These are phyloP conservation scores for Ottelia alismoides DNA, from an alignment of 106 monocot species.

Conservation along the genomic window DNA sequence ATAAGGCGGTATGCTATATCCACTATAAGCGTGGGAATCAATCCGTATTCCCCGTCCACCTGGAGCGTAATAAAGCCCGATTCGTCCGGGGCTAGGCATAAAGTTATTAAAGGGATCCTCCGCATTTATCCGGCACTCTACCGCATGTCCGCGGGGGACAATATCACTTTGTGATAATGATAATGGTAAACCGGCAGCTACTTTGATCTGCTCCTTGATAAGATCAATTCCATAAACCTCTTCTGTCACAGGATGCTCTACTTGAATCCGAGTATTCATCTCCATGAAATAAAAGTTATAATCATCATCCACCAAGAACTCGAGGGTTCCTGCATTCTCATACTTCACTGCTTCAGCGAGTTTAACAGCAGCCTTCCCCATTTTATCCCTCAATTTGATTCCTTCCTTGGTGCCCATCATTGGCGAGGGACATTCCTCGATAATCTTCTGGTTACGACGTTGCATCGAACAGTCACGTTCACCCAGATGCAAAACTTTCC, in stretches of 20 bases:
- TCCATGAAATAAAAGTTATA: neutral
- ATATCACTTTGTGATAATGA: neutral
- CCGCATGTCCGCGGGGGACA: neutral
- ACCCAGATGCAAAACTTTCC: neutral
- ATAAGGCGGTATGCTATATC: neutral
- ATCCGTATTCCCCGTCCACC: neutral
- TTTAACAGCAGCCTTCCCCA: neutral
- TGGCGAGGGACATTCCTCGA: slow-evolving; percentile 1
- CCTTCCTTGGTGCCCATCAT: neutral
- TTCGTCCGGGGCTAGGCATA: neutral
- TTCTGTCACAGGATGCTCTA: slow-evolving; percentile 3
- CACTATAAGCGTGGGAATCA: neutral
- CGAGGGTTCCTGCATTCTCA: neutral
- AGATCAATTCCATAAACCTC: neutral
- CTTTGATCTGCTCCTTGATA: neutral
- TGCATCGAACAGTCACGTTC: no score
- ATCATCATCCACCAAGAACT: neutral
- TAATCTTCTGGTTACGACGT: neutral
- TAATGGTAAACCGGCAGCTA: neutral
- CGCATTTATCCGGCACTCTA: neutral
- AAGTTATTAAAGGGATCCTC: neutral
- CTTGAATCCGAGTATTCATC: slow-evolving; percentile 1
- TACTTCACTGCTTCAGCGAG: neutral
- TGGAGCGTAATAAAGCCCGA: neutral
- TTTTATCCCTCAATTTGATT: no score